A percentile compares a stretch with the other conserved stretches of the same genome.
Conservation (phyloP, 768 basidiomycete genomes). For the Galerina marginata region DNA sequence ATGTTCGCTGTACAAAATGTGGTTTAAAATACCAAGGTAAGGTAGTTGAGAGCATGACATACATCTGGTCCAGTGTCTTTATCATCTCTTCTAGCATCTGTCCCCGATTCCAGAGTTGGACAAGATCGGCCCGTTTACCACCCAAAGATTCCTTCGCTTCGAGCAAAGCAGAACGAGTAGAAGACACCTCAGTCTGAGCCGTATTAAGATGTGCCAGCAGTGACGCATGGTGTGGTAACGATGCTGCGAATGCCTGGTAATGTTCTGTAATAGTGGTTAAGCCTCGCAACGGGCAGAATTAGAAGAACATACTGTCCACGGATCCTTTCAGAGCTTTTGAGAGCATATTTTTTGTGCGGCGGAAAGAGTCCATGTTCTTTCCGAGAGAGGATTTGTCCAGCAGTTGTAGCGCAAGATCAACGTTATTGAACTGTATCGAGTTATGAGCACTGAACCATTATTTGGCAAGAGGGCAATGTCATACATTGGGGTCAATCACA, state of each 20-base stretch:
- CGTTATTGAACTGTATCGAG: constrained; percentile 81
- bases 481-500: constrained; percentile 80
- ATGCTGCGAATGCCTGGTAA: constrained; percentile 94
- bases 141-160: constrained; percentile 83
- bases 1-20: constrained; percentile 64
- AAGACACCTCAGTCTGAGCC: constrained; percentile 76
- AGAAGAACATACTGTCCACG: constrained; percentile 72
- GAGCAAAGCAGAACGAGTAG: constrained; percentile 70
- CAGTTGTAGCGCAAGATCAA: constrained; percentile 89
- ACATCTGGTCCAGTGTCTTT: constrained; percentile 91
- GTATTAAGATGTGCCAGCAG: constrained; percentile 73
- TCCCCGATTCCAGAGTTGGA: constrained; percentile 87
- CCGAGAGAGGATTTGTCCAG: constrained; percentile 77
- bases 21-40: constrained; percentile 19
- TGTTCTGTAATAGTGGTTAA: constrained; percentile 59
- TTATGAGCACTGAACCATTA: constrained; percentile 4
- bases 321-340: constrained; percentile 85
- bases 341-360: constrained; percentile 74
- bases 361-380: constrained; percentile 80
- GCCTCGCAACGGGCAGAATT: constrained; percentile 11
- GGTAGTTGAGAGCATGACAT: constrained; percentile 1
- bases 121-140: constrained; percentile 85
- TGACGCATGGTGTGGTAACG: constrained; percentile 87
- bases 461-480: constrained; percentile 22
- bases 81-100: constrained; percentile 97